phyloP scores from a whole-genome alignment of 1,139 yeast species.

The Suhomyces bribrorum region DNA sequence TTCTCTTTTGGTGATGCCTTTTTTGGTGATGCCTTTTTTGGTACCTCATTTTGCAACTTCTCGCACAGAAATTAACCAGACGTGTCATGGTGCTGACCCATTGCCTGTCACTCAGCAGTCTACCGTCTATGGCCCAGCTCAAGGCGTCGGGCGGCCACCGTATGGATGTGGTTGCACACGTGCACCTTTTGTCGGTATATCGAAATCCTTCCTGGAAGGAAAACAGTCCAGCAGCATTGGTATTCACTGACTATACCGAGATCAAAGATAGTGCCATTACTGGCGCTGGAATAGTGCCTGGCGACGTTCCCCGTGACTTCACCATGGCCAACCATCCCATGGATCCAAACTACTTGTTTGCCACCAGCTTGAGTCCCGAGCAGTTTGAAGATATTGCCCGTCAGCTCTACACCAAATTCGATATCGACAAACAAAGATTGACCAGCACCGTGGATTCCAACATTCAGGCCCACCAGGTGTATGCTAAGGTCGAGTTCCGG shows the following conservation, averaged over 20 bases:
- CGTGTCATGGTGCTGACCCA: no score
- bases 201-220: slow-evolving; percentile 14
- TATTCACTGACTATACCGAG: slow-evolving; percentile 23
- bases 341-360: slow-evolving; percentile 11
- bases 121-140: slow-evolving; percentile 2
- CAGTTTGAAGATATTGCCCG: slow-evolving; percentile 4
- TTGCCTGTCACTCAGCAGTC: neutral
- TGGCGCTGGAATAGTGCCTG: slow-evolving; percentile 1
- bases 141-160: neutral
- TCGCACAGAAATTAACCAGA: no score
- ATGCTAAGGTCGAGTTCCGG: slow-evolving; percentile 15
- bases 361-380: slow-evolving; percentile 11
- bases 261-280: slow-evolving; percentile 14
- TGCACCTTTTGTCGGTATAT: slow-evolving; percentile 6
- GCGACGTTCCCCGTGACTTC: slow-evolving; percentile 9
- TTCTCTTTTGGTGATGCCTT: neutral
- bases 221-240: slow-evolving; percentile 18
- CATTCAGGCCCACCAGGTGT: slow-evolving; percentile 16
- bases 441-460: slow-evolving; percentile 3
- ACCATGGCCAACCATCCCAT: slow-evolving; percentile 16
- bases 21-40: neutral
- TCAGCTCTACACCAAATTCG: neutral
- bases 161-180: slow-evolving; percentile 2
- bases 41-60: neutral
- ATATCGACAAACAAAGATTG: neutral